Evolutionary conservation across 306 rosid genomes (phyloP).

Genomic region (Citrullus amarus): DNA sequence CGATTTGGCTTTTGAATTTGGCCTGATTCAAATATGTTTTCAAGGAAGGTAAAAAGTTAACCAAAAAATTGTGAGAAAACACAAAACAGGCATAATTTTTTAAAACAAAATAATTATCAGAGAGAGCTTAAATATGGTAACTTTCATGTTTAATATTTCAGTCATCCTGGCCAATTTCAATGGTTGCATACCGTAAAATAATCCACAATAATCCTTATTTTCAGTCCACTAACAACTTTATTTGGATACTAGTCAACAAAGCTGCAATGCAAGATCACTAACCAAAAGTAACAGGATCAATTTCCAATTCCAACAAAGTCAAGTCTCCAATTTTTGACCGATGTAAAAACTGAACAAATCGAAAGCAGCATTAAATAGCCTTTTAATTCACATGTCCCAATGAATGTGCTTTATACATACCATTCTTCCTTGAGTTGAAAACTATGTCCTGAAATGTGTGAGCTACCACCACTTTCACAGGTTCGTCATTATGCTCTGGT

Average conservation of each 20-base stretch:
- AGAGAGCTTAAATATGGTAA: no score
- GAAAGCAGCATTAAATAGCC: background rate
- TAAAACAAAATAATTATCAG: no score
- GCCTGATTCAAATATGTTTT: no score
- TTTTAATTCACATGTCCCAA: background rate
- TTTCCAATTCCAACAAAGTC: background rate
- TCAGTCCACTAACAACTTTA: background rate
- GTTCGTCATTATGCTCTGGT: conserved; percentile 74
- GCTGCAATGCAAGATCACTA: background rate
- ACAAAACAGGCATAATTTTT: no score
- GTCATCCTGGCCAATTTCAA: background rate
- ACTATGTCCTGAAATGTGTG: conserved; percentile 53
- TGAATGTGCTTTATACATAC: conserved; percentile 16
- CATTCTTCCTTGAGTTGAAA: conserved; percentile 75
- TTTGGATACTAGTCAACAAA: background rate
- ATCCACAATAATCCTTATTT: background rate
- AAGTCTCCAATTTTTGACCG: background rate
- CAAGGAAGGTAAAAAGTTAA: no score
- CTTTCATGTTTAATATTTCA: background rate
- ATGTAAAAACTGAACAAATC: background rate
- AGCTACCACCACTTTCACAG: conserved; percentile 80
- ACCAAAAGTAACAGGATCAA: background rate
- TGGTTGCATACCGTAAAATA: background rate
- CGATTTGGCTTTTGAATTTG: no score
- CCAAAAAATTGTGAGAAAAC: no score